Base-by-base conservation (phyloP, 2,329 filamentous ascomycete species). In the Didymella glomerata region DNA sequence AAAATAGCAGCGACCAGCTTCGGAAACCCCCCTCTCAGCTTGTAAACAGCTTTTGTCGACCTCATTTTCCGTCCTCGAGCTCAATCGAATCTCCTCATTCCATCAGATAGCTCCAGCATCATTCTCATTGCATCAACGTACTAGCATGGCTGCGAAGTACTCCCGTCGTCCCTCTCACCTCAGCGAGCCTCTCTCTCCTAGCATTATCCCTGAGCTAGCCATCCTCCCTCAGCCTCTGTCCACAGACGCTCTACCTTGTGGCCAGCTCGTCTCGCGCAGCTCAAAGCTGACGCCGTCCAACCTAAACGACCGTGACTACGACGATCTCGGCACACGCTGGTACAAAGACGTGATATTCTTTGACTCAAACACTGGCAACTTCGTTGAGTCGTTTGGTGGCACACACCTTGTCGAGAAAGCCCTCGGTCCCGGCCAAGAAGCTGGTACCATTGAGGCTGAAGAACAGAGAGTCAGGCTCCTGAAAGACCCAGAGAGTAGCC, bases 291-390 rank as follows among this genome's bases (percentile, higher is more conserved):
- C 64, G 6, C 63, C 73, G n/a, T 60, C 68, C 9, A 60, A 57
- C 2, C 69, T 76, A 38, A 64, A 69, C 52, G 69, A 76, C 63
- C 67, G 71, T 46, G 72, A 76, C 69, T 76, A 69, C 63, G 73
- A 76, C 42, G 74, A 76, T 56, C 61, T 72, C 27, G 73, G 72
- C 62, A 69, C 68, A 2, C 65, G 67, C 48, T 76, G 73, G 73
- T 75, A 76, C 70, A 76, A 76, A 49, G 73, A 76, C 34, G 73
- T 76, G 40, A 72, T 76, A 54, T 62, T 70, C 62, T 65, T 75
- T 61, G 61, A 69, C 60, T 32, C 61, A 4, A 53, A 55, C n/a
- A 58, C 64, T 13, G 69, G 68, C 28, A 40, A 52, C 52, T 75
- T 76, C 51, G 54, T 67, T 36, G 64, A 70, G 44, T 71, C 68